Base-by-base conservation (phyloP, 2,329 filamentous ascomycete genomes). In the Nemania bipapillata region DNA sequence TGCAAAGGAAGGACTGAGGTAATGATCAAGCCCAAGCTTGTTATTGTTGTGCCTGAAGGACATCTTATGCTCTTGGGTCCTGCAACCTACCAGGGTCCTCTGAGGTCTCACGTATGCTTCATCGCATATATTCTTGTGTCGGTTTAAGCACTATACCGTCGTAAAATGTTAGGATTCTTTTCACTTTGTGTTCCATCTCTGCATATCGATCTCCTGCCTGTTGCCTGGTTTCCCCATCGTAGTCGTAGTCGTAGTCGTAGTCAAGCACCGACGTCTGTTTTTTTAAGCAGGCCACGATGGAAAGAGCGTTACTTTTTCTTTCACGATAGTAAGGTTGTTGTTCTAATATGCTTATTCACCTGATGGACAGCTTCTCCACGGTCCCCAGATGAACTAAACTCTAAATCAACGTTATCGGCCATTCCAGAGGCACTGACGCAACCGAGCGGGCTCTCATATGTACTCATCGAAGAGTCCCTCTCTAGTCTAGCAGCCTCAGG, bases 111-210 rank as follows among this genome's bases (percentile, higher is more conserved):
- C 45, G 37, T 55, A 63, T 52, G 47, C 63, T 65, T 60, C 60
- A 50, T 69, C 37, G 63, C 66, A 72, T 63, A 69, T 69, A 66
- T 71, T 65, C 56, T 72, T 70, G 65, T 63, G 70, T 65, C 60
- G 54, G 64, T 53, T 66, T 62, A 66, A 47, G 28, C 64, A 52
- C 56, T 56, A 67, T 49, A 56, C 61, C 61, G 56, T 24, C 55
- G 30, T 63, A 60, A 63, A 72, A 72, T 74, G 71, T 63, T 72
- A 70, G 69, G 69, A 75, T 70, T 69, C 58, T 70, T 67, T 62
- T 66, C 40, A 35, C 17, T 55, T 50, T 64, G 47, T 42, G 50
- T 49, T 42, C 20, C 62, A 22, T 47, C 49, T 28, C 42, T 52
- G 22, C 5, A 30, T 26, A 12, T 8, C 40, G 15, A n/a, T 3